Base-by-base conservation (phyloP, 2,329 filamentous ascomycete species). In the Talaromyces sp. region DNA sequence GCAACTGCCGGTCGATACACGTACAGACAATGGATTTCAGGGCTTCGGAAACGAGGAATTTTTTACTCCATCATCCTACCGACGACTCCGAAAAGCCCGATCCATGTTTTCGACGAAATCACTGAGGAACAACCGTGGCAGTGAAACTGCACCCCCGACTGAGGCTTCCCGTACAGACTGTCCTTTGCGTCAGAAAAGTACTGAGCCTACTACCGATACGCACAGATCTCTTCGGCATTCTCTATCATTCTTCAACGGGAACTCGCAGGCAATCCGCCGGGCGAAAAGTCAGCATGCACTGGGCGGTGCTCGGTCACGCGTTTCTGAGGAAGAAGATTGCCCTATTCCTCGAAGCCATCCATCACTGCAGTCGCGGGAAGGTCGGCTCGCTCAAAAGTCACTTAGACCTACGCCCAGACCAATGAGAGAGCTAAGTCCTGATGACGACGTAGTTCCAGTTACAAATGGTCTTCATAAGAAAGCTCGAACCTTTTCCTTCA, bases 61-160 rank as follows among this genome's bases (percentile, higher is more conserved):
- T 34, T 77, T 76, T 18, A 64, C 73, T 52, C 79, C 79, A 30
- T 82, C 79, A 4, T 81, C 79, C 1, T 81, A 79, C 63, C 75
- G 78, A 28, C 76, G 73, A 57, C 70, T 82, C 33, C 76, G 77
- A 34, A 81, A 78, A 64, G 73, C 79, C 7, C 78, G 75, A 62
- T 82, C 80, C n/a, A 78, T 81, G 78, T 79, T 80, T 60, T 74
- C 74, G 6, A 74, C 78, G 1, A 70, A 73, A 55, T 75, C 75
- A 7, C 74, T 78, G 2, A 70, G 74, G 57, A 73, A 72, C n/a
- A 27, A 27, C 36, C 69, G 73, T 34, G 63, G 71, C 16, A 68
- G 71, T 4, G 68, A 67, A 27, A 56, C 63, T 5, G 16, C 63
- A 28, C 63, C 69, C 56, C 67, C 63, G 34, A 40, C 60, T 6